Evolutionary conservation across 305 asterid genomes (phyloP).

Genomic region (Coffea humblotiana): DNA sequence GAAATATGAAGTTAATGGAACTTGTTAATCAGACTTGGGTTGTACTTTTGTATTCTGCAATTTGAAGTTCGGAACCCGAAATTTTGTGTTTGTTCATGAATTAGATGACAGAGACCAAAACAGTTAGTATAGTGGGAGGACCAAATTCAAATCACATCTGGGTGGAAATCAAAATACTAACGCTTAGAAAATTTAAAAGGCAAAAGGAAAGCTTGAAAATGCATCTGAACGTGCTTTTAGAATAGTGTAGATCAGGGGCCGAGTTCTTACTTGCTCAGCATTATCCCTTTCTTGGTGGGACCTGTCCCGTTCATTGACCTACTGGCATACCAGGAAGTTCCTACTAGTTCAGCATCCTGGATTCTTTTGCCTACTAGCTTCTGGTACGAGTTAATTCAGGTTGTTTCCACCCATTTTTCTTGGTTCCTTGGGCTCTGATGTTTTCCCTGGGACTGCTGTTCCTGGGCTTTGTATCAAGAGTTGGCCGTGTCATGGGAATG

Average conservation of each 20-base stretch:
- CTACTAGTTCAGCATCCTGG: not conserved
- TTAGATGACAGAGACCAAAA: not conserved
- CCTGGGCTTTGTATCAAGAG: not conserved
- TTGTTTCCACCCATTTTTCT: not conserved
- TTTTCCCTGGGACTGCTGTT: not conserved
- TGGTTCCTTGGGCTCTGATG: not conserved
- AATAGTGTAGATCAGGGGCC: too few relatives aligned
- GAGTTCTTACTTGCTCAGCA: too few relatives aligned
- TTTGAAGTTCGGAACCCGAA: not conserved
- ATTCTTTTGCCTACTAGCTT: too few relatives aligned
- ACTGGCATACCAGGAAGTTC: not conserved
- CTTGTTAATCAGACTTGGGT: not conserved
- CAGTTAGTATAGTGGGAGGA: not conserved
- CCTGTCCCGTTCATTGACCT: not conserved
- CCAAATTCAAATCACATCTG: not conserved
- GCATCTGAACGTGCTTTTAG: too few relatives aligned
- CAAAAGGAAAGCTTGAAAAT: too few relatives aligned
- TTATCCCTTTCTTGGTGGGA: too few relatives aligned
- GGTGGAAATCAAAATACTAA: not conserved
- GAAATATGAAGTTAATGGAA: not conserved
- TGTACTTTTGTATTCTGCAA: not conserved
- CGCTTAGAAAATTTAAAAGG: too few relatives aligned
- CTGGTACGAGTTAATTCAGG: not conserved
- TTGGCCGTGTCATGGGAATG: not conserved
- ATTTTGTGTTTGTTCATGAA: not conserved